A percentile compares a stretch with the other conserved stretches of the same genome.
Conservation (phyloP, 2,329 filamentous ascomycete genomes). For the Berkeleyomyces rouxiae region DNA sequence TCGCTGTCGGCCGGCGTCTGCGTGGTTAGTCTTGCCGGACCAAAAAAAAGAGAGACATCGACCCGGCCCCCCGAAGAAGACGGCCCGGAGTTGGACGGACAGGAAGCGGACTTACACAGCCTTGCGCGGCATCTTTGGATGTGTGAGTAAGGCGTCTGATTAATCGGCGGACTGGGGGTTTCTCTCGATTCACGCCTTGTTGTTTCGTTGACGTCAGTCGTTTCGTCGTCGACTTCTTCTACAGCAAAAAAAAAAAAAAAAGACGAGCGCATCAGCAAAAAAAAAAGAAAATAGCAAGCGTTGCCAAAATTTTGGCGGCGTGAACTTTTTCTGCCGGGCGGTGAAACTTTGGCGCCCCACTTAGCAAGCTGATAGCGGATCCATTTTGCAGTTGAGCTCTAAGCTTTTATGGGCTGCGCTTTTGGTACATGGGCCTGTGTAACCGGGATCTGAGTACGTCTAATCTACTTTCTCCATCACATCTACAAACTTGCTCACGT, state of each 20-base stretch:
- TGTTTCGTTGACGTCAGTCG: neutral
- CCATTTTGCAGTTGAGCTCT: neutral
- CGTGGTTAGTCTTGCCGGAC: neutral
- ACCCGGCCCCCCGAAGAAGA: neutral
- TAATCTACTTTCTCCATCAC: too few relatives aligned
- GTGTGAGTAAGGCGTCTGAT: neutral
- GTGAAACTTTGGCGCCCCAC: slow-evolving; percentile 16
- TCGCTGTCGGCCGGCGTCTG: slow-evolving; percentile 36
- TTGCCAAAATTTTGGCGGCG: slow-evolving; percentile 23
- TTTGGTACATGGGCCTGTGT: neutral
- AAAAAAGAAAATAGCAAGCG: slow-evolving; percentile 15
- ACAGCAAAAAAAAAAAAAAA: neutral
- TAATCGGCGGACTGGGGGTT: neutral
- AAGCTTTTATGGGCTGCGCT: neutral
- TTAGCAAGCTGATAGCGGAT: too few relatives aligned
- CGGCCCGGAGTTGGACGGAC: neutral
- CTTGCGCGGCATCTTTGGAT: slow-evolving; percentile 40
- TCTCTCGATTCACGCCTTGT: too few relatives aligned
- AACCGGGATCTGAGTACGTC: too few relatives aligned
- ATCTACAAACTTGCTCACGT: too few relatives aligned
- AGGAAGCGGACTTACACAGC: slow-evolving; percentile 26
- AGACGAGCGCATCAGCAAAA: neutral
- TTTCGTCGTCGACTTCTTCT: slow-evolving; percentile 2
- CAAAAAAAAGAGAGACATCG: neutral
- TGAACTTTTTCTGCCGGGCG: slow-evolving; percentile 25